phyloP scores from a whole-genome alignment of 129 eudicot genomes.

The Artemisia tridentata region DNA sequence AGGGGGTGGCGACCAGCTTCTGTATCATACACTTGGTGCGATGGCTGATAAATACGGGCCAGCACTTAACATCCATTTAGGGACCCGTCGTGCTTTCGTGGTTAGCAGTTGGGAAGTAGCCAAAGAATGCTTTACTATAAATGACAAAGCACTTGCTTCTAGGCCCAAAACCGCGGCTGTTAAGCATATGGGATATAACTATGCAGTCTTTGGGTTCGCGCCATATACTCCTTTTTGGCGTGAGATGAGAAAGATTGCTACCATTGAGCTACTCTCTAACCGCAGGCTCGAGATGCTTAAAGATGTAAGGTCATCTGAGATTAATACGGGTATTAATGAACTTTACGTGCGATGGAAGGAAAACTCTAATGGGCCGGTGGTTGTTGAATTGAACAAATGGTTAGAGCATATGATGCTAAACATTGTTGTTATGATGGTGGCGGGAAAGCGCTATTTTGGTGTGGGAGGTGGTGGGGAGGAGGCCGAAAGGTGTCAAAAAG shows the following conservation, averaged over 20 bases:
- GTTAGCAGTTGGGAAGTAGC: slow-evolving; percentile 35
- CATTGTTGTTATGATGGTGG: slow-evolving; percentile 24
- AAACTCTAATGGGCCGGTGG: slow-evolving; percentile 6
- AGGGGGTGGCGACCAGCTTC: slow-evolving; percentile 18
- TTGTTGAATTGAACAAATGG: slow-evolving; percentile 18
- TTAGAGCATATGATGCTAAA: slow-evolving; percentile 25
- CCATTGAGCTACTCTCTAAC: slow-evolving; percentile 33
- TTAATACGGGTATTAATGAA: slow-evolving; percentile 17
- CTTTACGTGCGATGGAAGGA: slow-evolving; percentile 19
- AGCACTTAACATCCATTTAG: slow-evolving; percentile 29
- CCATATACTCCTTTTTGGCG: slow-evolving; percentile 42
- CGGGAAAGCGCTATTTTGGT: slow-evolving; percentile 27
- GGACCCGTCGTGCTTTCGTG: slow-evolving; percentile 24
- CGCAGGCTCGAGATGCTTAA: slow-evolving; percentile 28
- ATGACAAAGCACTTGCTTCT: slow-evolving; percentile 28
- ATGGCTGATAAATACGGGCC: slow-evolving; percentile 39
- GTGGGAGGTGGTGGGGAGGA: slow-evolving; percentile 26
- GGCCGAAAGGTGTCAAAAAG: slow-evolving; percentile 23
- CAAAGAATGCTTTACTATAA: slow-evolving; percentile 27
- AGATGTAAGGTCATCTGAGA: slow-evolving; percentile 19
- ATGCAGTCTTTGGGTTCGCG: slow-evolving; percentile 32
- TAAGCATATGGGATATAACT: slow-evolving; percentile 34
- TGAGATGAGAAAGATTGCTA: slow-evolving; percentile 33
- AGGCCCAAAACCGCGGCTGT: slow-evolving; percentile 30
- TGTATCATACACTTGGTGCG: slow-evolving; percentile 25